A percentile compares a stretch with the other conserved stretches of the same genome.
phyloP scores from a whole-genome alignment of 208 protist genomes.

The Strigomonas galati region DNA sequence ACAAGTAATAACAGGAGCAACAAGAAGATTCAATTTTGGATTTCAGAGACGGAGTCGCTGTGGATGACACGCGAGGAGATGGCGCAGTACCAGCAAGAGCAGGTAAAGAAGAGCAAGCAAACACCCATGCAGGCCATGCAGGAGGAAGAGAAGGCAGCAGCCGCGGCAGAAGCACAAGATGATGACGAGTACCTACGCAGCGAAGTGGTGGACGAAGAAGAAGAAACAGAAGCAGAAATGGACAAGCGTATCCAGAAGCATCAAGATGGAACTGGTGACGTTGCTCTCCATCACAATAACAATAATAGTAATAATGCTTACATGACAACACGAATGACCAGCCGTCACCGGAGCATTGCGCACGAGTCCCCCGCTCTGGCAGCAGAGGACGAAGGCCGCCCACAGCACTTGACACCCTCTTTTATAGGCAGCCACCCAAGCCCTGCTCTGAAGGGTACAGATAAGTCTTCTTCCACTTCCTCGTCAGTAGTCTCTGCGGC shows the following conservation, averaged over 20 bases:
- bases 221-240: constrained; percentile 10
- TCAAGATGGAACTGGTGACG: not conserved
- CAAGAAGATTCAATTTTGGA: constrained; percentile 45
- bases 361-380: constrained; percentile 53
- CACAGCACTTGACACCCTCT: constrained; percentile 43
- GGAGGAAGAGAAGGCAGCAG: constrained; percentile 8
- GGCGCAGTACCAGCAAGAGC: constrained; percentile 17
- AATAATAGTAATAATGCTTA: not conserved
- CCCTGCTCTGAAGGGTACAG: constrained; percentile 19
- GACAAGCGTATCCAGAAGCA: not conserved
- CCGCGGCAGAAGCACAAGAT: not conserved
- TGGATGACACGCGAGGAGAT: constrained; percentile 58
- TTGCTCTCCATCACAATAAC: not conserved
- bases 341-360: constrained; percentile 21
- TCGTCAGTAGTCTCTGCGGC: constrained; percentile 40
- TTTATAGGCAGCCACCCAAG: constrained; percentile 52
- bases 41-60: constrained; percentile 41
- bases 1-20: not conserved
- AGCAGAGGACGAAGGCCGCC: constrained; percentile 51
- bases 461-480: not conserved
- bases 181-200: not conserved
- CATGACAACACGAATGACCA: not conserved
- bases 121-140: constrained; percentile 9
- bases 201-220: not conserved
- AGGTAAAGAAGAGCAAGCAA: not conserved